These are phyloP conservation scores for Fusarium devonianum DNA, from an alignment of 2,329 filamentous ascomycete genomes.

Conservation along the genomic window DNA sequence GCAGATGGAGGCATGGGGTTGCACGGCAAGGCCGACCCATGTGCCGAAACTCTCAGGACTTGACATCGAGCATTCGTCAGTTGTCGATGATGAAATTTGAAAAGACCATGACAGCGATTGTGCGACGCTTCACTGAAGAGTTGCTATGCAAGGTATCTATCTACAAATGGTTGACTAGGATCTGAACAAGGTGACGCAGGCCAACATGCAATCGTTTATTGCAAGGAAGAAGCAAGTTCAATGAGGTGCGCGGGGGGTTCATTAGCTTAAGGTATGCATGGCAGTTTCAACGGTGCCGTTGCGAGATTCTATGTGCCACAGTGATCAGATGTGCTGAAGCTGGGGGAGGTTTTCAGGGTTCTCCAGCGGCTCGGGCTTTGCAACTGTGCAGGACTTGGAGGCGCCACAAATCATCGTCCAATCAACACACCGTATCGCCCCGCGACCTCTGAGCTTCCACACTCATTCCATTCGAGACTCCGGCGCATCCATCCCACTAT, in stretches of 20 bases:
- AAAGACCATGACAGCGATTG: too few species aligned
- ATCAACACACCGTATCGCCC: constrained; percentile 23
- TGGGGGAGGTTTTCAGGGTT: constrained; percentile 8
- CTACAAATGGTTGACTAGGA: too few species aligned
- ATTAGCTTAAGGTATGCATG: too few species aligned
- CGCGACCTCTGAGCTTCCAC: constrained; percentile 22
- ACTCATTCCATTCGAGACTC: constrained; percentile 1
- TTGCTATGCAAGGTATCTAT: too few species aligned
- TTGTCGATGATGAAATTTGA: too few species aligned
- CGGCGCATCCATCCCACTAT: constrained; percentile 30
- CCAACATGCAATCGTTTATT: too few species aligned
- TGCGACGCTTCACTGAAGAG: too few species aligned
- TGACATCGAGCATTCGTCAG: too few species aligned
- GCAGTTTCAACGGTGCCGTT: not conserved
- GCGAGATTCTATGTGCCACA: too few species aligned
- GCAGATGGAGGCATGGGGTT: constrained; percentile 11
- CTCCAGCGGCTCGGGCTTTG: constrained; percentile 18
- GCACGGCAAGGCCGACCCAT: not conserved
- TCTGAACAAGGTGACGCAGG: too few species aligned
- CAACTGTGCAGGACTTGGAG: too few species aligned
- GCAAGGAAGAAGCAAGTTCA: not conserved
- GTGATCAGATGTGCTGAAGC: constrained; percentile 14
- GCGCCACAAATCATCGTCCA: constrained; percentile 6
- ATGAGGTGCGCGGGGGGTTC: too few species aligned
- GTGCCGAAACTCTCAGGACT: constrained; percentile 8